Evolutionary conservation across 495 filamentous ascomycete species (phyloP).

Genomic region (Rostrohypoxylon terebratum): DNA sequence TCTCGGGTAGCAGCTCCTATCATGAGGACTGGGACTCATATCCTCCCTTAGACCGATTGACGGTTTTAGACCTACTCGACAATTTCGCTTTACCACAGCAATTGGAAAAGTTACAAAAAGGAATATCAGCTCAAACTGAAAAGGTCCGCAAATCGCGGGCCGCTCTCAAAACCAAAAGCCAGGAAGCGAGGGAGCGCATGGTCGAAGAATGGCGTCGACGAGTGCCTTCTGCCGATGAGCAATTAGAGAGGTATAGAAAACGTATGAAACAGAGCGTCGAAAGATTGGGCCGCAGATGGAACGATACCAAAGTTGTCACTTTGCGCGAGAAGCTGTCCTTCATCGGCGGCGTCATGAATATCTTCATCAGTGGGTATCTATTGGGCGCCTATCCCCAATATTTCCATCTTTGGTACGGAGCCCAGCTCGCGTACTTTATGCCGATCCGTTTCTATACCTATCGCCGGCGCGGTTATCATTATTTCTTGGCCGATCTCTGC

Average conservation of each 20-base stretch:
- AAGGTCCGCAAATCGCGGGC: slow-evolving; percentile 85
- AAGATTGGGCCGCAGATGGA: slow-evolving; percentile 85
- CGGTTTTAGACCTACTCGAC: slow-evolving; percentile 92
- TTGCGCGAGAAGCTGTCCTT: slow-evolving; percentile 94
- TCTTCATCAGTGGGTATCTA: slow-evolving; percentile 95
- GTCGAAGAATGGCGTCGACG: slow-evolving; percentile 89
- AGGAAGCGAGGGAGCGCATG: slow-evolving; percentile 72
- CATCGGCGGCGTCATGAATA: slow-evolving; percentile 94
- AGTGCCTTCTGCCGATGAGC: slow-evolving; percentile 87
- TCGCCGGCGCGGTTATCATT: slow-evolving; percentile 90
- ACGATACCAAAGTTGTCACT: slow-evolving; percentile 86
- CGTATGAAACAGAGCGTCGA: slow-evolving; percentile 91
- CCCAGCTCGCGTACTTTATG: slow-evolving; percentile 91
- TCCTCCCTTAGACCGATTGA: slow-evolving; percentile 90
- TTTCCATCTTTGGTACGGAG: slow-evolving; percentile 93
- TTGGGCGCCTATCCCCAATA: slow-evolving; percentile 86
- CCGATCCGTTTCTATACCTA: slow-evolving; percentile 93
- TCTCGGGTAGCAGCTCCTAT: slow-evolving; percentile 79
- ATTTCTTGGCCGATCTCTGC: slow-evolving; percentile 96
- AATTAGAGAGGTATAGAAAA: slow-evolving; percentile 88
- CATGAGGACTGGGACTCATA: slow-evolving; percentile 89
- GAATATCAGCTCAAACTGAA: slow-evolving; percentile 81
- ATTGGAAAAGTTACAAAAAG: slow-evolving; percentile 86
- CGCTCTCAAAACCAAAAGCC: slow-evolving; percentile 67
- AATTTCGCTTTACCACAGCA: slow-evolving; percentile 90